Percentiles rank a stretch among this genome's conserved stretches.
phyloP scores from a whole-genome alignment of 2,329 filamentous ascomycete species.

The Penicillium oxalicum region DNA sequence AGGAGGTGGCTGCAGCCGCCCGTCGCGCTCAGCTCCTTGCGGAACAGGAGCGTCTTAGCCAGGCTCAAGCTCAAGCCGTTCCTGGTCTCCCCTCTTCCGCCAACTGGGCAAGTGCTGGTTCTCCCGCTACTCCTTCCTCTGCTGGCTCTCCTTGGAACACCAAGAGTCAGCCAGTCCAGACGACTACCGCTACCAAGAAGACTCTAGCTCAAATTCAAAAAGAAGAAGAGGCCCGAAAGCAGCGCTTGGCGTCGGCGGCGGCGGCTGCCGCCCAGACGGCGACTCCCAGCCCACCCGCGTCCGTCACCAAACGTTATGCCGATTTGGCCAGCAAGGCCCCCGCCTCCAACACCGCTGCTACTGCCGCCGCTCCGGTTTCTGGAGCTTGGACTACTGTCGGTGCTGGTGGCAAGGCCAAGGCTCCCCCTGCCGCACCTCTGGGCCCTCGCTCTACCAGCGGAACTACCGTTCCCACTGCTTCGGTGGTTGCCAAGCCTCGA shows the following conservation, averaged over 20 bases:
- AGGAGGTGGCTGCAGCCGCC: conserved; percentile 71
- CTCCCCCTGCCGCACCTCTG: conserved; percentile 48
- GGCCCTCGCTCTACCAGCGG: conserved; percentile 45
- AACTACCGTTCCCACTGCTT: conserved; percentile 31
- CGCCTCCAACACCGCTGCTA: conserved; percentile 35
- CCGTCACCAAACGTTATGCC: conserved; percentile 78
- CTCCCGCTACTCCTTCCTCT: conserved; percentile 58
- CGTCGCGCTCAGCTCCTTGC: conserved; percentile 62
- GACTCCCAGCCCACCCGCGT: conserved; percentile 40
- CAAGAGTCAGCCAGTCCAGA: conserved; percentile 36
- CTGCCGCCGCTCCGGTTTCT: conserved; percentile 39
- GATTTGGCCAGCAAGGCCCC: conserved; percentile 79
- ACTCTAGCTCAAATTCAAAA: conserved; percentile 93
- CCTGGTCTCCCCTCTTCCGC: conserved; percentile 80
- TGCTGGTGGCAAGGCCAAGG: conserved; percentile 84
- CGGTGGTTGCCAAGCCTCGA: conserved; percentile 49
- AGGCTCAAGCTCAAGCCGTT: conserved; percentile 57
- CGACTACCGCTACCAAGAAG: conserved; percentile 60
- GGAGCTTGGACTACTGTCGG: conserved; percentile 91
- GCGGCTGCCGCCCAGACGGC: conserved; percentile 45
- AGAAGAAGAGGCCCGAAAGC: conserved; percentile 87
- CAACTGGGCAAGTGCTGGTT: conserved; percentile 75
- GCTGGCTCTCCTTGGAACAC: conserved; percentile 49
- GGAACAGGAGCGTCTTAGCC: conserved; percentile 68
- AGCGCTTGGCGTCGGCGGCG: conserved; percentile 54